Evolutionary conservation across 1,284 basidiomycete species (phyloP).

Genomic region (Fomitiporia mediterranea): DNA sequence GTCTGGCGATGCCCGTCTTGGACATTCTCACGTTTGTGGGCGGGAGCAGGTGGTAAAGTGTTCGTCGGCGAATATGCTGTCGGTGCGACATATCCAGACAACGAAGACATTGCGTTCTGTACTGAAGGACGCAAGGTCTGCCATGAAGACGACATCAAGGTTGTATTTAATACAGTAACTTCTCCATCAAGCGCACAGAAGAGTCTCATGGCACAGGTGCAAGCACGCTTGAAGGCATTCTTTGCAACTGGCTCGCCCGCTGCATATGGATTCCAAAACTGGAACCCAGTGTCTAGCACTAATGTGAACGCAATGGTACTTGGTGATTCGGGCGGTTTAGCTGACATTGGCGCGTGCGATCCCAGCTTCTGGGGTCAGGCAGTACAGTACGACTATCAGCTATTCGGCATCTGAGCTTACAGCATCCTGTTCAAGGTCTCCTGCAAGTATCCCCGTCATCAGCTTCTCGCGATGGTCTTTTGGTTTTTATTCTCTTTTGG

Average conservation of each 20-base stretch:
- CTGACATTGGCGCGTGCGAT: slow-evolving; percentile 52
- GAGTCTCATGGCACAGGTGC: slow-evolving; percentile 55
- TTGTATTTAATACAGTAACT: slow-evolving; percentile 68
- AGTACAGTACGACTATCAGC: slow-evolving; percentile 68
- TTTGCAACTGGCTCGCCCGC: slow-evolving; percentile 49
- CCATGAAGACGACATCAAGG: slow-evolving; percentile 72
- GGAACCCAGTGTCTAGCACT: slow-evolving; percentile 46
- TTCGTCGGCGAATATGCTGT: slow-evolving; percentile 66
- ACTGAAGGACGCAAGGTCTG: slow-evolving; percentile 50
- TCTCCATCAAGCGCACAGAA: slow-evolving; percentile 52
- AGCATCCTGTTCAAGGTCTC: not conserved
- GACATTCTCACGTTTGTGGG: slow-evolving; percentile 66
- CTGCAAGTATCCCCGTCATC: not conserved
- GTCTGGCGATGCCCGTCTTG: slow-evolving; percentile 67
- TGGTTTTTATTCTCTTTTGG: not conserved
- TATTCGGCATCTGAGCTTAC: slow-evolving; percentile 32
- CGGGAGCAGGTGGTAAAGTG: slow-evolving; percentile 55
- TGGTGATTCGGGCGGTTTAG: slow-evolving; percentile 46
- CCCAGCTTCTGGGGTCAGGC: slow-evolving; percentile 62
- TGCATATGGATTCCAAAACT: slow-evolving; percentile 26
- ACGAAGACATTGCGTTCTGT: slow-evolving; percentile 52
- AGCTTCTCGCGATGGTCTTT: not conserved
- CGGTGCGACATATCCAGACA: slow-evolving; percentile 67
- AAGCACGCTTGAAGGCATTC: slow-evolving; percentile 66
- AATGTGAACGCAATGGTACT: slow-evolving; percentile 51